phyloP scores from a whole-genome alignment of 2,329 filamentous ascomycete species.

The Fusarium sp. region DNA sequence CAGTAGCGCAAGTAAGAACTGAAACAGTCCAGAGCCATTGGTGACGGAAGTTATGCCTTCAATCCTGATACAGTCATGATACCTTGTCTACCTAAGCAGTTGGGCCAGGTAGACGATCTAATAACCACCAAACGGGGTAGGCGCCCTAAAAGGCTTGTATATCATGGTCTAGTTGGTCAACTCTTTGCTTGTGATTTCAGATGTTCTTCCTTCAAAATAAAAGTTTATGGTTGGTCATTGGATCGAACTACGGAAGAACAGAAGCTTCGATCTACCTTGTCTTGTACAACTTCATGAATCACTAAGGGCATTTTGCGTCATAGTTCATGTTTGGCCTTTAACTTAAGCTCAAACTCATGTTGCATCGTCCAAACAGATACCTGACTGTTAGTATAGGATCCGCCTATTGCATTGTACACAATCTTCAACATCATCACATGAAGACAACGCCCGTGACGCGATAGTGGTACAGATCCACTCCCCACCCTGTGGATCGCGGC shows the following conservation, averaged over 20 bases:
- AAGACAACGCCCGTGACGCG: slow-evolving; percentile 32
- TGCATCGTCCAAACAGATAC: too few relatives aligned
- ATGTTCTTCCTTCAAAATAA: background rate
- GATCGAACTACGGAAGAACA: background rate
- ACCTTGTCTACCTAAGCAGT: background rate
- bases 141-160: too few relatives aligned
- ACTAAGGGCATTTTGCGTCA: background rate
- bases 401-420: background rate
- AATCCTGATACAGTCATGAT: background rate
- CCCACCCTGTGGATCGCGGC: slow-evolving; percentile 37
- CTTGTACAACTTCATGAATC: background rate
- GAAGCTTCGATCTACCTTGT: background rate
- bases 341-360: background rate
- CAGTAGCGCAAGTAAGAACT: background rate
- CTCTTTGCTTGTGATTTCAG: background rate
- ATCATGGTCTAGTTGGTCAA: background rate
- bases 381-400: background rate
- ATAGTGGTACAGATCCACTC: slow-evolving; percentile 32
- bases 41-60: background rate
- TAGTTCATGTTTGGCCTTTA: background rate
- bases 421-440: slow-evolving; percentile 29
- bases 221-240: background rate
- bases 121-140: background rate
- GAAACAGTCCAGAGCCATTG: background rate
- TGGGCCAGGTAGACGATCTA: background rate